These are phyloP conservation scores for Starmerella cellae DNA, from an alignment of 805 yeast genomes.

Conservation along the genomic window DNA sequence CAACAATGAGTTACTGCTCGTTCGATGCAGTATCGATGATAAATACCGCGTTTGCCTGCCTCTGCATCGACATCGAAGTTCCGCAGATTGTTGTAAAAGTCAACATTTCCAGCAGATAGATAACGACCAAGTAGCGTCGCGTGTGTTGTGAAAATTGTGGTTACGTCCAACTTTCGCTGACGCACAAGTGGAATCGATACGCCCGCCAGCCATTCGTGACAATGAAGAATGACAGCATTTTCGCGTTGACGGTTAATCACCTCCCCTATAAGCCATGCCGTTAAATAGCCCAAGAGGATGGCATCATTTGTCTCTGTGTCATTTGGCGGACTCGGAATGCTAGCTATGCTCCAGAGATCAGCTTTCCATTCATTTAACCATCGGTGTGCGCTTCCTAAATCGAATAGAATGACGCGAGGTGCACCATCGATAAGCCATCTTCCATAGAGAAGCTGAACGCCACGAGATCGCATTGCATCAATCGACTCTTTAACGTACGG, in stretches of 20 bases:
- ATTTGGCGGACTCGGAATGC: constrained; percentile 83
- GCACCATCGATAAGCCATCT: constrained; percentile 98
- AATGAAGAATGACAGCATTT: constrained; percentile 84
- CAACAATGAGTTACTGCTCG: constrained; percentile 92
- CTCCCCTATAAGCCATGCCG: constrained; percentile 96
- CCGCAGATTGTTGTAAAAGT: constrained; percentile 82
- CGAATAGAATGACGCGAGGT: constrained; percentile 82
- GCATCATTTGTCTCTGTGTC: constrained; percentile 89
- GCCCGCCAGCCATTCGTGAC: constrained; percentile 98
- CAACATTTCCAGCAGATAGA: constrained; percentile 91
- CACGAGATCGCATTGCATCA: constrained; percentile 68
- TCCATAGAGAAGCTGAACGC: constrained; percentile 74
- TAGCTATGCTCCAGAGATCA: constrained; percentile 81
- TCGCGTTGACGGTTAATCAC: constrained; percentile 69
- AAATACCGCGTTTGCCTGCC: constrained; percentile 95
- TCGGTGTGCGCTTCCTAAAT: constrained; percentile 56
- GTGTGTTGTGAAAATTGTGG: constrained; percentile 93
- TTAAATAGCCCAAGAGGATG: constrained; percentile 77
- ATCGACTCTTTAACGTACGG: constrained; percentile 45
- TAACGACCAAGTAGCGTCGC: constrained; percentile 92
- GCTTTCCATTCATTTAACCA: constrained; percentile 85
- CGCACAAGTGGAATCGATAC: constrained; percentile 87
- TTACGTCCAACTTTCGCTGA: constrained; percentile 80
- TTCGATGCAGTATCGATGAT: constrained; percentile 93
- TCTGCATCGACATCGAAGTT: constrained; percentile 91